Base-by-base conservation (phyloP, 2,329 filamentous ascomycete species). In the Elsinoe fawcettii region DNA sequence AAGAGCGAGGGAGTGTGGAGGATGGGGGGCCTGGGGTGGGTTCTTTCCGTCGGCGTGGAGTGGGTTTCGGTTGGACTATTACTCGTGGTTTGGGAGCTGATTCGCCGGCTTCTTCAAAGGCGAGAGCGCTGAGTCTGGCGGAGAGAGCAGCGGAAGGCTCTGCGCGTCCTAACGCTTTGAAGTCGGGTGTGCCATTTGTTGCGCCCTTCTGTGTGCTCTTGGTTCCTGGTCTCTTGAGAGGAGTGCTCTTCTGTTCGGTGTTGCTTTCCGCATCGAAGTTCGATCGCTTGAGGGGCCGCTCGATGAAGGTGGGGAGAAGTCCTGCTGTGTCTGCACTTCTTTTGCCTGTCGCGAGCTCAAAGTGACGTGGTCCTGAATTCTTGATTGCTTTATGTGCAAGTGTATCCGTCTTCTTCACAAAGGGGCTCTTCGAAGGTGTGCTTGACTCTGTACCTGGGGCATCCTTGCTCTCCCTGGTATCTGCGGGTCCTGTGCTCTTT, bases 21-120 rank as follows among this genome's bases (percentile, higher is more conserved):
- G 27, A 25, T 32, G 55, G 63, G 5, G 44, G 27, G 20, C 25
- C 56, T 25, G 20, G 37, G 22, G 16, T 51, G 27, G 30, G 41
- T 20, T 36, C 39, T 36, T 25, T 49, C 12, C 41, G 43, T 46
- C 70, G 66, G 25, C 63, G 63, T 1, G 67, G 61, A 6, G 69
- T 68, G 5, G 63, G 64, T 54, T 65, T 70, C 23, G 71, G 71
- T 30, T 70, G 67, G 61, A 68, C 32, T 14, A 57, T 60, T 27
- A 61, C 58, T 44, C 55, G 59, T 16, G 60, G 65, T 55, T 71
- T 71, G 1, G 63, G 51, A 43, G 58, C 41, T 39, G 67, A 62
- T 47, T 65, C 57, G n/a, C 55, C 58, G n/a, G 56, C 39, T 14
- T 59, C 56, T 32, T 61, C 58, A 16, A 60, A 43, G 47, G 60